These are phyloP conservation scores for Apostasia shenzhenica DNA, from an alignment of 106 monocot species.

Conservation along the genomic window DNA sequence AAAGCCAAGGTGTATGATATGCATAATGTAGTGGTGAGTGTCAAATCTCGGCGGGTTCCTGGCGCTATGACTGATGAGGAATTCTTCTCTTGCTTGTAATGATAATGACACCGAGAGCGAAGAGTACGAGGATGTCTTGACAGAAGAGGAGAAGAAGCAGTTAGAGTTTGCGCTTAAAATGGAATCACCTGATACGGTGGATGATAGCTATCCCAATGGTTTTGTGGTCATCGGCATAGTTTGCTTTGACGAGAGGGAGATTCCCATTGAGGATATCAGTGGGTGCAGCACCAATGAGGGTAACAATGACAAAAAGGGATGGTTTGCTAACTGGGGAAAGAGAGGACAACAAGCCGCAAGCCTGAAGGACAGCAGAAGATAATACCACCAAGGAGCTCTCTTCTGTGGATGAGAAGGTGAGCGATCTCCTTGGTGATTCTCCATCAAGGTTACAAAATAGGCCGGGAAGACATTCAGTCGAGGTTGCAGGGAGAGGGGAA, in stretches of 20 bases:
- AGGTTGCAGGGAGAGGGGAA: constrained; percentile 23
- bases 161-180: constrained; percentile 66
- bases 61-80: constrained; percentile 82
- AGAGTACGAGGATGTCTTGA: constrained; percentile 68
- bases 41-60: constrained; percentile 80
- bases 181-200: constrained; percentile 25
- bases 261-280: constrained; percentile 42
- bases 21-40: constrained; percentile 90
- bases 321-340: constrained; percentile 86
- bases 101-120: constrained; percentile 68
- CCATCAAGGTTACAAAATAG: constrained; percentile 29
- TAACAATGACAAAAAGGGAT: constrained; percentile 60
- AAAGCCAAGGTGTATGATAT: constrained; percentile 92
- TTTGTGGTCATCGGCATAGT: constrained; percentile 32
- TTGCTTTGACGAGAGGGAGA: constrained; percentile 49
- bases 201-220: constrained; percentile 27
- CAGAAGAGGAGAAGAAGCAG: constrained; percentile 75
- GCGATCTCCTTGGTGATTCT: constrained; percentile 64
- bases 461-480: constrained; percentile 61
- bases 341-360: constrained; percentile 14
- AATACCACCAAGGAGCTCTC: constrained; percentile 58
- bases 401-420: constrained; percentile 71
- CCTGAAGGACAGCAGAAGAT: constrained; percentile 37
- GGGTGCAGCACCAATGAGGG: constrained; percentile 24
- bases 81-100: constrained; percentile 55